Conservation (phyloP, 345 rosid species). For the Boechera retrofracta region DNA sequence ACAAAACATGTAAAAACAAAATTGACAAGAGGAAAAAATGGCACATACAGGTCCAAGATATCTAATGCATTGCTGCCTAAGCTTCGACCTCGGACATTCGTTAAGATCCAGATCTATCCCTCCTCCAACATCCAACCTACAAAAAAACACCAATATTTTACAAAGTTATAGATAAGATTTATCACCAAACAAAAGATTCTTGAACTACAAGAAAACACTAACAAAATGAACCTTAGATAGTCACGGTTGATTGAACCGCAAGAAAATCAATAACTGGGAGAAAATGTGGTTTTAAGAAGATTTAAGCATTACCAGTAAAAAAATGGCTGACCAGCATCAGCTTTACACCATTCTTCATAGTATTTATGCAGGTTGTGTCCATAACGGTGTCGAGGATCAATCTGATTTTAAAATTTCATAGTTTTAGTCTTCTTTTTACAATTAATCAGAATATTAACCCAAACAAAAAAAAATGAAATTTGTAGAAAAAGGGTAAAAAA, state of each 20-base stretch:
- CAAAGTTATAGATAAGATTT: neutral
- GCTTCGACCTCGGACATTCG: constrained; percentile 68
- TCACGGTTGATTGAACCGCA: constrained; percentile 5
- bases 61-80: constrained; percentile 78
- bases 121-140: constrained; percentile 90
- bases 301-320: constrained; percentile 69
- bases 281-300: neutral
- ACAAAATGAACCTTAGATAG: constrained; percentile 7
- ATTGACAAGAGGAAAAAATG: neutral
- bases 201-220: constrained; percentile 24
- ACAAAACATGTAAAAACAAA: neutral
- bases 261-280: neutral
- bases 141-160: neutral
- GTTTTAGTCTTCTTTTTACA: neutral
- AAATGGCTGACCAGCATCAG: constrained; percentile 87
- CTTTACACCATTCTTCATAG: constrained; percentile 75
- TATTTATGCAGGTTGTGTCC: constrained; percentile 83
- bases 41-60: constrained; percentile 91
- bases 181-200: neutral
- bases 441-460: constrained; percentile 16
- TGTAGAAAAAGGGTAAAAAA: neutral
- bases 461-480: neutral
- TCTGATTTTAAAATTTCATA: constrained; percentile 46
- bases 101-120: constrained; percentile 77
- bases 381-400: constrained; percentile 93